phyloP scores from a whole-genome alignment of 805 yeast genomes.

The Zygosaccharomyces siamensis region DNA sequence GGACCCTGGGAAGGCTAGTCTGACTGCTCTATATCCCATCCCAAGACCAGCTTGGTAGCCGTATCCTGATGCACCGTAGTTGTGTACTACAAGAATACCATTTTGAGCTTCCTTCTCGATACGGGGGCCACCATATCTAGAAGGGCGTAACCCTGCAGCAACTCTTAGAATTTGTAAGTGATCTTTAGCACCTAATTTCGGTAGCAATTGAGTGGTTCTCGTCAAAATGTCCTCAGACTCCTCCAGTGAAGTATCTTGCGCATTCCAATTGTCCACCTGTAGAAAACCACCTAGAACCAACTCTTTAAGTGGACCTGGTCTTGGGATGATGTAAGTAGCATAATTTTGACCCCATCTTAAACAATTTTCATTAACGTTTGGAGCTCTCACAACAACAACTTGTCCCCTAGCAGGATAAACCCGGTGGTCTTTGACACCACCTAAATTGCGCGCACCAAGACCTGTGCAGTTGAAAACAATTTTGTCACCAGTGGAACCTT shows the following conservation, averaged over 20 bases:
- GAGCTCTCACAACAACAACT: conserved; percentile 66
- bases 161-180: conserved; percentile 52
- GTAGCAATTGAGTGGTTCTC: conserved; percentile 51
- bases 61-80: conserved; percentile 66
- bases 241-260: conserved; percentile 47
- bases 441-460: conserved; percentile 56
- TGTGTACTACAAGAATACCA: conserved; percentile 50
- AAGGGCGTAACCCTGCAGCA: conserved; percentile 73
- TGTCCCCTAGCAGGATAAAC: conserved; percentile 79
- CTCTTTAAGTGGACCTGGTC: conserved; percentile 62
- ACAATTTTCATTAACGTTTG: conserved; percentile 56
- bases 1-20: conserved; percentile 13
- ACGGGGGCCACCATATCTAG: conserved; percentile 70
- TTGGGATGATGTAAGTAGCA: conserved; percentile 67
- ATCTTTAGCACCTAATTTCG: conserved; percentile 42
- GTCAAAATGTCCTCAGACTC: conserved; percentile 58
- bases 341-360: conserved; percentile 56
- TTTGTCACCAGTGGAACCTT: conserved; percentile 34
- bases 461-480: conserved; percentile 74
- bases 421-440: conserved; percentile 58
- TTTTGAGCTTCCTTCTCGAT: conserved; percentile 51
- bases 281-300: conserved; percentile 71
- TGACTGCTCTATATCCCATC: conserved; percentile 49
- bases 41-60: conserved; percentile 66
- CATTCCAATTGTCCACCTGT: conserved; percentile 59